Evolutionary conservation across 2,329 filamentous ascomycete genomes (phyloP).

Genomic region (Venturia effusa): DNA sequence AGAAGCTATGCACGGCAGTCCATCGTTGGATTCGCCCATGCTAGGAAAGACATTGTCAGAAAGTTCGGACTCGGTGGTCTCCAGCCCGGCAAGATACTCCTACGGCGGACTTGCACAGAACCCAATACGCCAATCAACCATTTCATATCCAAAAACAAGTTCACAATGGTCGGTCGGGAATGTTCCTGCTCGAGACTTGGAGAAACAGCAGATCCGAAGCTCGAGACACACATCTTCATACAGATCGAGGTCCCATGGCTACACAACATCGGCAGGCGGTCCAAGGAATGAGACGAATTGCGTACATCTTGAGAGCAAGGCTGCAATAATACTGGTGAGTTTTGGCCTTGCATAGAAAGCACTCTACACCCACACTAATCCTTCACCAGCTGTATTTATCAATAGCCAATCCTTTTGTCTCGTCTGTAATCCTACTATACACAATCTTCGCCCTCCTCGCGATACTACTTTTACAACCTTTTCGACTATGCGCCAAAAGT

Average conservation of each 20-base stretch:
- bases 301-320: not conserved
- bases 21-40: not conserved
- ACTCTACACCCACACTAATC: not conserved
- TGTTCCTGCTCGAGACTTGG: not conserved
- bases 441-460: constrained; percentile 34
- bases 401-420: constrained; percentile 42
- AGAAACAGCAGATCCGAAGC: not conserved
- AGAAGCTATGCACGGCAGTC: not conserved
- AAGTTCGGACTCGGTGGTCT: not conserved
- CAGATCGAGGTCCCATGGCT: not conserved
- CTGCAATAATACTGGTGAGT: not conserved
- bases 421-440: constrained; percentile 43
- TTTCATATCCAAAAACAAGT: not conserved
- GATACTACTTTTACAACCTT: constrained; percentile 39
- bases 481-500: constrained; percentile 42
- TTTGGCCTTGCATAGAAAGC: not conserved
- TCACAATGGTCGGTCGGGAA: not conserved
- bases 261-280: not conserved
- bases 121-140: not conserved
- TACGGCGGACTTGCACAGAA: not conserved
- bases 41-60: not conserved
- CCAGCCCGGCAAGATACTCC: constrained; percentile 2
- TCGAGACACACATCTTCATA: not conserved
- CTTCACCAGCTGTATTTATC: constrained; percentile 29
- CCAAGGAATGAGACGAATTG: not conserved